phyloP scores from a whole-genome alignment of 2,329 filamentous ascomycete species.

The Pseudocercospora fijiensis region DNA sequence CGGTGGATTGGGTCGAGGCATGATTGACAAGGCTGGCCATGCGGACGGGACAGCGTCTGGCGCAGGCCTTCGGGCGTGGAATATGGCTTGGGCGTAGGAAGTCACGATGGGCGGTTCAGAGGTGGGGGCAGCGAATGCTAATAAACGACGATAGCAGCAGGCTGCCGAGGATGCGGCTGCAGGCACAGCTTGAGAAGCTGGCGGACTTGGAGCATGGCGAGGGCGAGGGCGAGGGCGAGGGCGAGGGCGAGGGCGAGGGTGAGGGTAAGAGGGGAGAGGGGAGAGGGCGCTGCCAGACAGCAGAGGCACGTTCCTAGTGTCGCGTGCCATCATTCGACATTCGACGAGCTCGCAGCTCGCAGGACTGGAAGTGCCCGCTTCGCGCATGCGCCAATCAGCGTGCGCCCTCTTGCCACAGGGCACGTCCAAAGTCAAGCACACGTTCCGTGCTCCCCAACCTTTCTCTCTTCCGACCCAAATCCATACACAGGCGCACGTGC shows the following conservation, averaged over 20 bases:
- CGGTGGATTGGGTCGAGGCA: slow-evolving; percentile 66
- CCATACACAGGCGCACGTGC: slow-evolving; percentile 6
- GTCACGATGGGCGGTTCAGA: slow-evolving; percentile 30
- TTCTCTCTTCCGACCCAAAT: neutral
- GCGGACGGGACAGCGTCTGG: slow-evolving; percentile 11
- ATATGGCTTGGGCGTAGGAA: slow-evolving; percentile 32
- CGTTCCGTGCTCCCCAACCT: slow-evolving; percentile 4
- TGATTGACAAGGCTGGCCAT: slow-evolving; percentile 40
- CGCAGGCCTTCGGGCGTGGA: slow-evolving; percentile 29
- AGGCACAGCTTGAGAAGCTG: slow-evolving; percentile 11
- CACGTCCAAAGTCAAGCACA: neutral
- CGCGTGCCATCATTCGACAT: slow-evolving; percentile 22
- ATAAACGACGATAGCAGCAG: neutral
- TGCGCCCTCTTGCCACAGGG: neutral
- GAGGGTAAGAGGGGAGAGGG: too few species aligned
- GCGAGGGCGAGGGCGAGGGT: slow-evolving; percentile 2
- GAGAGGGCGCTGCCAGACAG: slow-evolving; percentile 11
- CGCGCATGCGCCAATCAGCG: neutral
- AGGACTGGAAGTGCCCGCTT: slow-evolving; percentile 1
- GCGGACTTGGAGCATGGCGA: slow-evolving; percentile 11
- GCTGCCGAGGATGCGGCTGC: slow-evolving; percentile 7
- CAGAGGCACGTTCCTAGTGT: slow-evolving; percentile 20
- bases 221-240: neutral
- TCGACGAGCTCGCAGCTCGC: slow-evolving; percentile 8
- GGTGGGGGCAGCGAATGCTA: slow-evolving; percentile 4